Conservation (phyloP, 306 rosid species). For the Ceratonia siliqua region DNA sequence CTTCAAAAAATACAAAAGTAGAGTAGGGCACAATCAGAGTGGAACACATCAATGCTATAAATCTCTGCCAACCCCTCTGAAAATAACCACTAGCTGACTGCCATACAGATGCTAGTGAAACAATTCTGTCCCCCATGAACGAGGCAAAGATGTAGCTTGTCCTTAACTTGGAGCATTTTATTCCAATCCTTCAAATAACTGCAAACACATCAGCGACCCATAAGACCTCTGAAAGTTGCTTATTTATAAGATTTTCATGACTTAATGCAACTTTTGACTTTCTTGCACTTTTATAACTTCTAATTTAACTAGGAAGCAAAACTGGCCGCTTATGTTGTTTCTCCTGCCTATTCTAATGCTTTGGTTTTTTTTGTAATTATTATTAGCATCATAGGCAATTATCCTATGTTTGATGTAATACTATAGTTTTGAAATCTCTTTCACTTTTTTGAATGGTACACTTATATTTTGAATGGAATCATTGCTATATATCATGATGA, state of each 20-base stretch:
- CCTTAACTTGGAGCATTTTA: too few relatives aligned
- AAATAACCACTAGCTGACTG: background rate
- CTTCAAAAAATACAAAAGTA: background rate
- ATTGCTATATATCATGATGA: too few relatives aligned
- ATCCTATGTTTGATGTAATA: background rate
- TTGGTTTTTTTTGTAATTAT: background rate
- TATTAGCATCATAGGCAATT: background rate
- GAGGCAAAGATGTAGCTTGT: too few relatives aligned
- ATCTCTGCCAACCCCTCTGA: background rate
- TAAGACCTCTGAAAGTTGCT: too few relatives aligned
- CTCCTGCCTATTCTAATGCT: background rate
- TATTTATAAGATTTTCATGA: too few relatives aligned
- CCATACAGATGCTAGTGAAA: constrained; percentile 15
- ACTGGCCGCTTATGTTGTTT: background rate
- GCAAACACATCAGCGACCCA: too few relatives aligned
- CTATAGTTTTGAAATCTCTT: background rate
- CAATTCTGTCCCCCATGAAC: background rate
- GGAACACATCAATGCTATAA: background rate
- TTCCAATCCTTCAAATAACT: background rate
- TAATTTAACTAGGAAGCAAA: background rate
- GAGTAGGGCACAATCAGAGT: background rate
- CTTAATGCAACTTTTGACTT: too few relatives aligned
- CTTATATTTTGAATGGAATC: background rate
- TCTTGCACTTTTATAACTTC: too few relatives aligned
- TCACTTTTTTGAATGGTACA: background rate